Percentiles rank a stretch among this genome's conserved stretches.
phyloP scores from a whole-genome alignment of 1,284 basidiomycete species.

The Ceratobasidium sp. region DNA sequence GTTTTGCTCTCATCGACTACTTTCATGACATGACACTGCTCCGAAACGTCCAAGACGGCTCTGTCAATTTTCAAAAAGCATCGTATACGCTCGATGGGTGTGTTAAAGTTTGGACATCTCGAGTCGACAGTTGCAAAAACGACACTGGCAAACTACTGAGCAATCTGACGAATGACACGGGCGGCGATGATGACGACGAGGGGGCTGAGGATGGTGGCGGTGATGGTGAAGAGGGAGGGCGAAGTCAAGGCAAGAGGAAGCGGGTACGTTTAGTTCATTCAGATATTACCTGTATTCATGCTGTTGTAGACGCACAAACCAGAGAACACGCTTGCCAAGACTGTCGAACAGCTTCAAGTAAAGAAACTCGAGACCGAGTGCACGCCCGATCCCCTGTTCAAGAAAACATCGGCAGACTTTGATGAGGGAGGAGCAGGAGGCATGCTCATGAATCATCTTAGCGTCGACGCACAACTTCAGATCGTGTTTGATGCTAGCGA shows the following conservation, averaged over 20 bases:
- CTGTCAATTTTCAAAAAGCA: slow-evolving; percentile 99
- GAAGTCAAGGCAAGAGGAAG: slow-evolving; percentile 67
- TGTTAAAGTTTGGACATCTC: slow-evolving; percentile 99
- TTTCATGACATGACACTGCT: slow-evolving; percentile 99
- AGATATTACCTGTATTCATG: slow-evolving; percentile 19
- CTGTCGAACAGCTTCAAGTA: slow-evolving; percentile 81
- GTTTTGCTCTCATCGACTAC: slow-evolving; percentile 98
- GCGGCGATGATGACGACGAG: slow-evolving; percentile 60
- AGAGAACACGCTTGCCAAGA: slow-evolving; percentile 88
- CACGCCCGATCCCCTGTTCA: slow-evolving; percentile 96
- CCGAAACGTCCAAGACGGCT: slow-evolving; percentile 89
- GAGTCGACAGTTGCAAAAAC: slow-evolving; percentile 96
- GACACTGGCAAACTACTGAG: slow-evolving; percentile 97
- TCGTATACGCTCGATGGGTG: slow-evolving; percentile 98
- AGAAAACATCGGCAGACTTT: slow-evolving; percentile 98
- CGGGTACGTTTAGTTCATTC: slow-evolving; percentile 37
- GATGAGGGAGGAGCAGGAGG: slow-evolving; percentile 98
- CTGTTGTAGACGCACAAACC: slow-evolving; percentile 67
- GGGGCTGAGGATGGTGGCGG: slow-evolving; percentile 68
- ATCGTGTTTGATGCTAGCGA: slow-evolving; percentile 98
- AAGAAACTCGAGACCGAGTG: slow-evolving; percentile 93
- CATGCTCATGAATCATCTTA: slow-evolving; percentile 92
- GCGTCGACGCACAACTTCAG: slow-evolving; percentile 84
- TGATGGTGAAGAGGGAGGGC: slow-evolving; percentile 68
- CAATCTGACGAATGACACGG: slow-evolving; percentile 83